Base-by-base conservation (phyloP, 495 filamentous ascomycete species). In the Penicillium canescens region DNA sequence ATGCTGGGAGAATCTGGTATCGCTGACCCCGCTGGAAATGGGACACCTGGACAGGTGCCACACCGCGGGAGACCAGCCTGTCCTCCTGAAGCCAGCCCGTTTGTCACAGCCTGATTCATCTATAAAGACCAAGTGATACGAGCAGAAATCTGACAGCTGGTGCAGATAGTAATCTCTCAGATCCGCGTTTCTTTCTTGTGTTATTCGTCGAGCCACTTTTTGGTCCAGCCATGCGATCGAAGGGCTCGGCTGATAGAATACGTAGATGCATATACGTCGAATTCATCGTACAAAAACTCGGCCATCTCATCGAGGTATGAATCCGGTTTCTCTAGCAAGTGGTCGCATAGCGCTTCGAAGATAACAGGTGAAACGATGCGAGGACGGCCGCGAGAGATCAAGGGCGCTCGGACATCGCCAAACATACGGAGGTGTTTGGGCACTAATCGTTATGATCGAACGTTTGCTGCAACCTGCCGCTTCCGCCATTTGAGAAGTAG, bases 401-500 rank as follows among this genome's bases (percentile, higher is more conserved):
- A 35, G 46, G 46, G 46, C 1, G 46, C 46, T 38, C 46, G 46
- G 9, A 28, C 28, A 42, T 42, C 48, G 8, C 23, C 48, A 12
- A 51, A 51, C 28, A 28, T 26, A 11, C 36, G 46, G 1, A 38
- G 33, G 33, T n/a, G n/a, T n/a, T n/a, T 50, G 38, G 23, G 2
- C 24, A 28, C 46, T 18, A 31, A 53, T 46, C 4, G 40, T 54
- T 0, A 41, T 41, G 24, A 46, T 35, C n/a, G 51, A 39, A 40
- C 33, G 21, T 11, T 38, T 38, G 39, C 46, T 54, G n/a, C 50
- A 53, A 1, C 37, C 50, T 53, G 50, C 55, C 13, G 24, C 49
- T 53, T 58, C 50, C 0, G 55, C 55, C 37, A 54, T 53, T 26
- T 44, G 10, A 9, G 33, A 39, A 0, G 55, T 58, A 13, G 50